These are phyloP conservation scores for Asterella californica DNA, from an alignment of 225 moss, liverwort and hornwort genomes.

Conservation along the genomic window DNA sequence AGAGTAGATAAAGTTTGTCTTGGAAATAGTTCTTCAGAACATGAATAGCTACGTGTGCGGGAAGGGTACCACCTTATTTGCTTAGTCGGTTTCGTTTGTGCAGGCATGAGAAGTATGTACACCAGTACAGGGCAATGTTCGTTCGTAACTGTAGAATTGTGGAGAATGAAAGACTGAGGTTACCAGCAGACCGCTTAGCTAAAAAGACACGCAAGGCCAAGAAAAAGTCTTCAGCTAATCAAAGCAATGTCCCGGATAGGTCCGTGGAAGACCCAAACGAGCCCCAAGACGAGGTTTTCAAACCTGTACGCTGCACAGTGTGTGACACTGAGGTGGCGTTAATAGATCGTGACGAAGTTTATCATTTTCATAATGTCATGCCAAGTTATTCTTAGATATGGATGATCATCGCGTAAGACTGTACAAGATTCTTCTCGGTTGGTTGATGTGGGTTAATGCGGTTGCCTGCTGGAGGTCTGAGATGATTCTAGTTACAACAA, in stretches of 20 bases:
- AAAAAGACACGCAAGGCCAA: slow-evolving; percentile 34
- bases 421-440: not conserved
- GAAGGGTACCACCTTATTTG: not conserved
- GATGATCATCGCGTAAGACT: not conserved
- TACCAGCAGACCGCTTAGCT: slow-evolving; percentile 51
- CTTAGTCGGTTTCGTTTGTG: slow-evolving; percentile 6
- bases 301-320: slow-evolving; percentile 65
- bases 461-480: not conserved
- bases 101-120: slow-evolving; percentile 84
- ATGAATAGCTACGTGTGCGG: not conserved
- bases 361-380: slow-evolving; percentile 80
- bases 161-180: slow-evolving; percentile 60
- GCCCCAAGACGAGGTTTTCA: slow-evolving; percentile 50
- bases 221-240: slow-evolving; percentile 20
- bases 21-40: not conserved
- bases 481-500: not conserved
- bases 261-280: slow-evolving; percentile 4
- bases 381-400: slow-evolving; percentile 58
- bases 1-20: no score
- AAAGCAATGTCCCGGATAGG: slow-evolving; percentile 5
- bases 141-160: slow-evolving; percentile 75
- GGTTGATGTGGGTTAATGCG: not conserved
- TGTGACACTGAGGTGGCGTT: slow-evolving; percentile 78
- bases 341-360: slow-evolving; percentile 77
- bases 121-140: slow-evolving; percentile 91